Conservation (phyloP, 164 flowering plant species). For the Aristolochia contorta region DNA sequence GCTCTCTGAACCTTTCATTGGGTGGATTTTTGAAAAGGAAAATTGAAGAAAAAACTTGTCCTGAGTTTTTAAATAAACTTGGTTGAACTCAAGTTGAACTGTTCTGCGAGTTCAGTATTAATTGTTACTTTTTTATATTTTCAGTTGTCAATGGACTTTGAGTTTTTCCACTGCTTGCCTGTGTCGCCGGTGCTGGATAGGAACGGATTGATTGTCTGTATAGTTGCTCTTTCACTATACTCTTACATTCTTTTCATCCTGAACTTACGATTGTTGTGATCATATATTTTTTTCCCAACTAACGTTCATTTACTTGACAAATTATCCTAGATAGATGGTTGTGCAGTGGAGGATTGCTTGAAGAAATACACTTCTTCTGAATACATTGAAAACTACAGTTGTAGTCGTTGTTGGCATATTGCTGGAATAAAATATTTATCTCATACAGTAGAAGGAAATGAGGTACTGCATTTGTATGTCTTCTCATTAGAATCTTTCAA, state of each 20-base stretch:
- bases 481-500: not conserved
- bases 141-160: slow-evolving; percentile 78
- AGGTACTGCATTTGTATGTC: slow-evolving; percentile 32
- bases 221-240: slow-evolving; percentile 3
- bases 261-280: slow-evolving; percentile 4
- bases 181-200: slow-evolving; percentile 34
- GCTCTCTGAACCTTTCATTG: too few species aligned
- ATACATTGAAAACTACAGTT: slow-evolving; percentile 53
- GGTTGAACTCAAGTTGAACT: not conserved
- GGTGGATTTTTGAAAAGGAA: too few species aligned
- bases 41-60: not conserved
- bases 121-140: slow-evolving; percentile 7
- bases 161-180: slow-evolving; percentile 71
- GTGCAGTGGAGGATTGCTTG: slow-evolving; percentile 65
- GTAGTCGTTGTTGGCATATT: slow-evolving; percentile 76
- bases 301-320: slow-evolving; percentile 7
- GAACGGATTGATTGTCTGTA: slow-evolving; percentile 49
- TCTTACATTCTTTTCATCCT: slow-evolving; percentile 8
- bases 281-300: not conserved
- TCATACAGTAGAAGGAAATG: slow-evolving; percentile 18
- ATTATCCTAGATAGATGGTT: slow-evolving; percentile 39
- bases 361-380: slow-evolving; percentile 57
- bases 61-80: not conserved
- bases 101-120: not conserved
- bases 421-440: slow-evolving; percentile 62